phyloP scores from a whole-genome alignment of 2,329 filamentous ascomycete species.

The Curvularia sp. region DNA sequence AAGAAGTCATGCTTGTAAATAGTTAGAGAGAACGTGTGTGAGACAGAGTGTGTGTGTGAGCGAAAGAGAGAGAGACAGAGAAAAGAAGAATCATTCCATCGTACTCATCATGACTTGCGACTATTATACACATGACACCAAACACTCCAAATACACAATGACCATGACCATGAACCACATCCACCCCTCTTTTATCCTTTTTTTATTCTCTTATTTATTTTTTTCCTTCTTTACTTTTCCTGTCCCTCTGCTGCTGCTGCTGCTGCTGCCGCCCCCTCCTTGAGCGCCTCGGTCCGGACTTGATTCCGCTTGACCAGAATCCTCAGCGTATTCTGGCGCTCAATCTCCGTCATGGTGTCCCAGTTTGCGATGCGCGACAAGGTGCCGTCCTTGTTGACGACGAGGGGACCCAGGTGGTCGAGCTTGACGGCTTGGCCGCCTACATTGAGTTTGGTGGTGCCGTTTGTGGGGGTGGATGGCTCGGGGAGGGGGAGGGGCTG shows the following conservation, averaged over 20 bases:
- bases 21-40: conserved; percentile 11
- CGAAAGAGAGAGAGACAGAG: background rate
- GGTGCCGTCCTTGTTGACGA: conserved; percentile 76
- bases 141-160: background rate
- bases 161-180: background rate
- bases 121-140: background rate
- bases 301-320: conserved; percentile 74
- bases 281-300: conserved; percentile 64
- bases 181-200: too few species aligned
- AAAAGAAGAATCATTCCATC: background rate
- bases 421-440: conserved; percentile 59
- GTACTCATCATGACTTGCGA: background rate
- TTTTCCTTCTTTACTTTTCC: background rate
- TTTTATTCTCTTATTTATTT: background rate
- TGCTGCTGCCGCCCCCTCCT: conserved; percentile 33
- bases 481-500: conserved; percentile 11
- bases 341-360: conserved; percentile 72
- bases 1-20: conserved; percentile 17
- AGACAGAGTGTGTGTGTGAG: background rate
- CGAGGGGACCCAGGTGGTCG: conserved; percentile 74
- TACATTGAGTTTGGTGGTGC: conserved; percentile 39
- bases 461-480: conserved; percentile 1
- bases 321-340: conserved; percentile 71
- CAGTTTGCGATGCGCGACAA: conserved; percentile 76
- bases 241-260: background rate